phyloP scores from a whole-genome alignment of 2,329 filamentous ascomycete genomes.

The Lasiodiplodia hormozganensis region DNA sequence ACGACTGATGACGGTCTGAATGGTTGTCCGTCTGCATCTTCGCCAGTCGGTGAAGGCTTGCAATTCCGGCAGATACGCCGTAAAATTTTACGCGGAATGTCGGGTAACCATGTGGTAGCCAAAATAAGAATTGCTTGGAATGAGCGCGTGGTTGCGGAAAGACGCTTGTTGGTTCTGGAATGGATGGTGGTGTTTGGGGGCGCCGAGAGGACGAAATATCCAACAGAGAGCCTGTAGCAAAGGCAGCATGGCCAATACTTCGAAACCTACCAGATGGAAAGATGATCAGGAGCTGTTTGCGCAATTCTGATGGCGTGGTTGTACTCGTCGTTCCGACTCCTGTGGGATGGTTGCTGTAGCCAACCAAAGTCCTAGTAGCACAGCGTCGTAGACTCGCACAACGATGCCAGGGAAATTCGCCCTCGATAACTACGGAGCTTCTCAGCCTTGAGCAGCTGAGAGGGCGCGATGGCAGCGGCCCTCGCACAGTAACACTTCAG shows the following conservation, averaged over 20 bases:
- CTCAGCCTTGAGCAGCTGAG: constrained; percentile 1
- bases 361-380: background rate
- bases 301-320: background rate
- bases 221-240: background rate
- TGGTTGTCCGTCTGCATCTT: background rate
- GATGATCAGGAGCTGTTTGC: background rate
- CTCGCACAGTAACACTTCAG: background rate
- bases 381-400: constrained; percentile 7
- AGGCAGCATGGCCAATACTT: background rate
- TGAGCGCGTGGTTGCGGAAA: background rate
- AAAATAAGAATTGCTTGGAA: background rate
- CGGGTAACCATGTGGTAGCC: background rate
- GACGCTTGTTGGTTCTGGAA: background rate
- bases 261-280: background rate
- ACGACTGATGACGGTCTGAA: background rate
- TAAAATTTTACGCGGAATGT: background rate
- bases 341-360: background rate
- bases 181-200: background rate
- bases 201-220: background rate
- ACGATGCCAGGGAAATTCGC: background rate
- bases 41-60: background rate
- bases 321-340: background rate
- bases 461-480: too few species aligned
- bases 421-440: too few species aligned
- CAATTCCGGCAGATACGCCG: background rate